Evolutionary conservation across 176 grass and related monocot genomes (phyloP), one percentile per base, ranked within the genome.

Genomic region (Elaeis guineensis): DNA sequence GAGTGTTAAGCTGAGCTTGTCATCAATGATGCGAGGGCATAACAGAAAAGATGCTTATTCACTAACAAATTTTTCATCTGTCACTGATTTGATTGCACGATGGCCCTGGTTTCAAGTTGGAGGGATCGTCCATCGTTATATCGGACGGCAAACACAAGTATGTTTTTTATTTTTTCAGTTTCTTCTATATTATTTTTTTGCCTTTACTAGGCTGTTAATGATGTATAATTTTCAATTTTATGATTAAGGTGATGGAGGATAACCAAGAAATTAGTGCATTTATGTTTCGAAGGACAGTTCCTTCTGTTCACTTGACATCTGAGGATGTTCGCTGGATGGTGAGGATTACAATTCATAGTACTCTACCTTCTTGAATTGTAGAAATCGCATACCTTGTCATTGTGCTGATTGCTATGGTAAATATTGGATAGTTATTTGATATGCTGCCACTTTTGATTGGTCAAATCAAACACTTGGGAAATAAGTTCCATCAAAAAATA

Each of bases 61-160:
- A 9, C 61, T 91, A 62, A 80, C 87, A 49, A 97, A 97, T 71
- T 72, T 91, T 79, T 91, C 81, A 59, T 82, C 67, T 52, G 70
- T 97, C 6, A 75, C 87, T 50, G 84, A 91, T 58, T 72, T 97
- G 52, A 78, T 97, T 82, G 54, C 87, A 21, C 64, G 78, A 75
- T 91, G 93, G 87, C 87, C 87, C n/a, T 85, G 64, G 14, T 97
- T 97, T 69, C 87, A 83, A 74, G 78, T 97, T 54, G 87, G 93
- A 54, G 86, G 93, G 21, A 88, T 97, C 30, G 80, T 85, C 67
- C 93, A 97, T 65, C 80, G 87, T 48, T 97, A 91, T 51, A 91
- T 97, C 22, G 93, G 93, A 51, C 93, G 93, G 49, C 93, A 97
- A 80, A 97, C 93, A 65, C 93, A 97, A 76, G 93, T 97, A 91